Base-by-base conservation (phyloP, 2,329 filamentous ascomycete species). In the Paraphoma chrysanthemicola region DNA sequence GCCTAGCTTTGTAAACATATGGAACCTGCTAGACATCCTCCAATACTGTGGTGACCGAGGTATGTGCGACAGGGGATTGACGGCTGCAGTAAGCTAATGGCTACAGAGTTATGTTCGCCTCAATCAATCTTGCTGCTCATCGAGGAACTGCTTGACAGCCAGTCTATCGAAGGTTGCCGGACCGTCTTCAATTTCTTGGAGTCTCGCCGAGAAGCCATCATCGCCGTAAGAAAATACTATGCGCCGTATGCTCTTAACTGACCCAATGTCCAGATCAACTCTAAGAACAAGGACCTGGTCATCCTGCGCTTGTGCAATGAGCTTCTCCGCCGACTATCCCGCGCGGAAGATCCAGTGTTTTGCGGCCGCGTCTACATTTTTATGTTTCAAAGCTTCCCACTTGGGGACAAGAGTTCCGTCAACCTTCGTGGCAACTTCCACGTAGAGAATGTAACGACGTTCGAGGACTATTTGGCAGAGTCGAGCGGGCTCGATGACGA, bases 321-420 rank as follows among this genome's bases (percentile, higher is more conserved):
- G 78, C 83, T 99, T 14, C 82, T 99, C n/a, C 88, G 94, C 36
- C 86, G 95, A 44, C 83, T 99, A 2, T 98, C 95, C n/a, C 87
- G 95, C 54, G 94, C 95, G 4, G 93, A 98, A 75, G 95, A 99
- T 76, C 96, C 95, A 0, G 93, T 96, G 0, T 99, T 99, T 74
- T 99, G 95, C 71, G 95, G 95, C 14, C 87, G 95, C 39, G 95
- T 99, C 28, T 98, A 98, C 77, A 97, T 99, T 62, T 99, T 97
- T 77, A 87, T 99, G 73, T 99, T 98, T 77, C 95, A 99, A 76
- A 96, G 93, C 75, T 98, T 99, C 70, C 95, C 95, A 1, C 83
- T 99, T 0, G 94, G 94, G 31, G 96, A 99, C 77, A 95, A 94
- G 74, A 98, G 95, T 74, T 97, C 95, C 0, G 95, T 99, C 48